Evolutionary conservation across 169 alveolate species (phyloP).

Genomic region (Plasmodium inui): DNA sequence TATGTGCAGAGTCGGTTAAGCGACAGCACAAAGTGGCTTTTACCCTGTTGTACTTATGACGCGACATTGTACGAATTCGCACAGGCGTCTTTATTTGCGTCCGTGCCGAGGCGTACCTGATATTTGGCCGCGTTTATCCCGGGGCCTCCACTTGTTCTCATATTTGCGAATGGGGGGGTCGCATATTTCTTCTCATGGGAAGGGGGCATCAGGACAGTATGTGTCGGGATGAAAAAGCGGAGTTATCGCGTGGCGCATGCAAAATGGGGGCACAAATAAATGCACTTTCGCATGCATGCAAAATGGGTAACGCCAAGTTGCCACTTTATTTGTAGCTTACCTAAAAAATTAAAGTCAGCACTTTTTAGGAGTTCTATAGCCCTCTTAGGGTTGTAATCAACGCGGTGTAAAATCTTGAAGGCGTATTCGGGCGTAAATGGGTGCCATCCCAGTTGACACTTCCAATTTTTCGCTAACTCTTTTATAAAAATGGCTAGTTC

Average conservation of each 20-base stretch:
- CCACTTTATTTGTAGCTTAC: slow-evolving; percentile 40
- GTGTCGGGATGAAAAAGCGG: neutral
- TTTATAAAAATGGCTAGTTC: slow-evolving; percentile 88
- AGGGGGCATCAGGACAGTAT: neutral
- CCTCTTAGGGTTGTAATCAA: slow-evolving; percentile 89
- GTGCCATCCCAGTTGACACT: slow-evolving; percentile 90
- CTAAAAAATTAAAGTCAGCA: slow-evolving; percentile 85
- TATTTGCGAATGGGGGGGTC: slow-evolving; percentile 89
- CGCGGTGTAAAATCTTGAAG: slow-evolving; percentile 87
- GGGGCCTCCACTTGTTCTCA: slow-evolving; percentile 91
- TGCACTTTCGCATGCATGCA: neutral
- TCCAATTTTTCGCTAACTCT: slow-evolving; percentile 89
- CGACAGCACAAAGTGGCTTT: neutral
- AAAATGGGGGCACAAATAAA: neutral
- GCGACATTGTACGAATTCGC: neutral
- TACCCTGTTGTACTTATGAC: neutral
- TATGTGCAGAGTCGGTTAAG: neutral
- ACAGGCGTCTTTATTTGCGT: neutral
- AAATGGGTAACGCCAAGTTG: neutral
- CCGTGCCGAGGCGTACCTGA: slow-evolving; percentile 55
- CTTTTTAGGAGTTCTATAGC: slow-evolving; percentile 88
- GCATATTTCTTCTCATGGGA: slow-evolving; percentile 78
- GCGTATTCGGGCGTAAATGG: slow-evolving; percentile 92
- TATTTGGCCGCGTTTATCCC: slow-evolving; percentile 88
- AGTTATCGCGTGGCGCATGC: neutral